Percentiles rank a stretch among this genome's conserved stretches.
Conservation (phyloP, 2,329 filamentous ascomycete genomes). For the Drechmeria coniospora region DNA sequence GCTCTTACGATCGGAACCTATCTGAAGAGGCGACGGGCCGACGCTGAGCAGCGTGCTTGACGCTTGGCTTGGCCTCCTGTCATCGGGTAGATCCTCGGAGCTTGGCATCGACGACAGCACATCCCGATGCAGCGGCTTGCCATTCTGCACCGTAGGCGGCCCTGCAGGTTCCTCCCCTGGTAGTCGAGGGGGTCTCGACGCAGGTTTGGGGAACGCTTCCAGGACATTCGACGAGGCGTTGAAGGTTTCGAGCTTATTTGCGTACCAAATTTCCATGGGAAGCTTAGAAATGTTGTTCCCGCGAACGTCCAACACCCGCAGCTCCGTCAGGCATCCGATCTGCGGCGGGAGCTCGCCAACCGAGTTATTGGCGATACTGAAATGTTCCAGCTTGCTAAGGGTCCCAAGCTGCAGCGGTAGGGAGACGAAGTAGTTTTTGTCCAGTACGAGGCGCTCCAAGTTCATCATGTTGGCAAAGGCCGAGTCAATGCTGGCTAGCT, state of each 20-base stretch:
- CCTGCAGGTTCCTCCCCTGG: conserved; percentile 31
- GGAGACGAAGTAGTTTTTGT: conserved; percentile 91
- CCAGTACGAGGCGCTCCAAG: conserved; percentile 73
- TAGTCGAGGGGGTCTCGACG: conserved; percentile 50
- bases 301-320: conserved; percentile 73
- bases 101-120: conserved; percentile 47
- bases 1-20: conserved; percentile 52
- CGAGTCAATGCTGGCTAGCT: conserved; percentile 78
- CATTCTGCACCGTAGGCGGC: conserved; percentile 19
- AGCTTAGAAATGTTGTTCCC: conserved; percentile 86
- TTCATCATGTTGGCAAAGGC: conserved; percentile 79
- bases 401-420: conserved; percentile 75
- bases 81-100: conserved; percentile 59
- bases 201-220: conserved; percentile 76
- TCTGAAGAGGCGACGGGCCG: conserved; percentile 53
- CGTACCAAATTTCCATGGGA: conserved; percentile 92
- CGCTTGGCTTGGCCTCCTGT: conserved; percentile 68
- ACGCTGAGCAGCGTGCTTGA: conserved; percentile 64
- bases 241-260: conserved; percentile 73
- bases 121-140: conserved; percentile 25
- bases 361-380: conserved; percentile 88
- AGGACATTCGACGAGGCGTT: conserved; percentile 94
- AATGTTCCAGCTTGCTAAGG: conserved; percentile 68
- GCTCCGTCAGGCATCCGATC: conserved; percentile 73
- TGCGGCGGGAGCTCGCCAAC: conserved; percentile 72